Conservation (phyloP, 2,329 filamentous ascomycete genomes). For the Penicillium frequentans region DNA sequence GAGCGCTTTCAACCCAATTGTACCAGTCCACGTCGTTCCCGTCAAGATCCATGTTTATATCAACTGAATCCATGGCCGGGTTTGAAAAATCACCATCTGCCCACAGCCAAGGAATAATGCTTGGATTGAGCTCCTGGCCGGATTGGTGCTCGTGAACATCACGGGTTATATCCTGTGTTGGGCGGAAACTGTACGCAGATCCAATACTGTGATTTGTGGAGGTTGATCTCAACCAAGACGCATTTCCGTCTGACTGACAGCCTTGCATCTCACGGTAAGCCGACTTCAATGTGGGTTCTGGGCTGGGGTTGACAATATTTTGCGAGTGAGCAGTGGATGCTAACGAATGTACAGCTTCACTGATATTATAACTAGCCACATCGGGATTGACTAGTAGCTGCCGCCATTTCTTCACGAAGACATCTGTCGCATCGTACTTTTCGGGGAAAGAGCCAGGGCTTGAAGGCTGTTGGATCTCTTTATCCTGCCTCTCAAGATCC, state of each 20-base stretch:
- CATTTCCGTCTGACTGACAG: not conserved
- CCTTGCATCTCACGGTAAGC: not conserved
- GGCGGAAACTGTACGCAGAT: not conserved
- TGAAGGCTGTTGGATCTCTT: constrained; percentile 17
- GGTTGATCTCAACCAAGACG: not conserved
- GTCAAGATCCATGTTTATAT: constrained; percentile 29
- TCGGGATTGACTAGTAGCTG: constrained; percentile 20
- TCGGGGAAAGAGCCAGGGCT: constrained; percentile 28
- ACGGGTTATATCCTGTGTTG: not conserved
- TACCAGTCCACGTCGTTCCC: constrained; percentile 39
- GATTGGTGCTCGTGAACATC: not conserved
- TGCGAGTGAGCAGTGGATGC: not conserved
- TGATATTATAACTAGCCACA: no score
- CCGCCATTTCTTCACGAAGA: constrained; percentile 32
- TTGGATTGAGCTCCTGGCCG: not conserved
- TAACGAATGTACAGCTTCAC: not conserved
- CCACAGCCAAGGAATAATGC: constrained; percentile 13
- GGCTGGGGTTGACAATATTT: not conserved
- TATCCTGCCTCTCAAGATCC: constrained; percentile 9
- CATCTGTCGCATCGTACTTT: constrained; percentile 12
- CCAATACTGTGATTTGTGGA: no score
- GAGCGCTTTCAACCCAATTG: constrained; percentile 40
- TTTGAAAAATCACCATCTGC: constrained; percentile 11
- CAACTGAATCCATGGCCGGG: not conserved
- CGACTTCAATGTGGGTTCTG: no score